These are phyloP conservation scores for Malassezia brasiliensis DNA, from an alignment of 1,284 basidiomycete genomes.

Conservation along the genomic window DNA sequence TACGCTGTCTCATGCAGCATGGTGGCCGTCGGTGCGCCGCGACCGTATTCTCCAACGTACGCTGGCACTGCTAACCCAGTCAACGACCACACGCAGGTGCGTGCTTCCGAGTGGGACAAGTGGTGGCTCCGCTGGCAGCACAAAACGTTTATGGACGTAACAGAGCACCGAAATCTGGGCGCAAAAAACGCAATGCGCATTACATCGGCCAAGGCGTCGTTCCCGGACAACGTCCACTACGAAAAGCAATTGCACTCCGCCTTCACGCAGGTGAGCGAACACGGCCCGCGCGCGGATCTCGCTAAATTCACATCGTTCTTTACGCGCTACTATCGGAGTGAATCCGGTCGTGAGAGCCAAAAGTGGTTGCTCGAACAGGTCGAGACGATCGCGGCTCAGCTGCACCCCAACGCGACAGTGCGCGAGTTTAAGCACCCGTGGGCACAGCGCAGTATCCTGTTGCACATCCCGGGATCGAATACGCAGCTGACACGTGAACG, in stretches of 20 bases:
- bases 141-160: slow-evolving; percentile 37
- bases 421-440: slow-evolving; percentile 77
- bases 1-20: background rate
- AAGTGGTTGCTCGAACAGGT: slow-evolving; percentile 59
- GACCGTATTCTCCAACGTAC: slow-evolving; percentile 8
- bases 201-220: slow-evolving; percentile 6
- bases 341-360: slow-evolving; percentile 67
- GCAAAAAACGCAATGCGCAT: background rate
- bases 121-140: slow-evolving; percentile 25
- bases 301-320: slow-evolving; percentile 53
- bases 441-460: slow-evolving; percentile 79
- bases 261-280: slow-evolving; percentile 25
- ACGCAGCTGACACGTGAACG: slow-evolving; percentile 21
- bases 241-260: slow-evolving; percentile 17
- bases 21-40: background rate
- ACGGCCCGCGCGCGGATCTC: slow-evolving; percentile 27
- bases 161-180: slow-evolving; percentile 22
- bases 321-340: slow-evolving; percentile 52
- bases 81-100: background rate
- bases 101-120: slow-evolving; percentile 26
- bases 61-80: slow-evolving; percentile 6
- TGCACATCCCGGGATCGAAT: slow-evolving; percentile 29
- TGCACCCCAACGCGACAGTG: slow-evolving; percentile 50
- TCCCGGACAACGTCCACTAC: slow-evolving; percentile 22
- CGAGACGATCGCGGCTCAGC: slow-evolving; percentile 14